Evolutionary conservation across 768 basidiomycete species (phyloP), one percentile per base, ranked within the genome.

Genomic region (Russula griseocarnosa): DNA sequence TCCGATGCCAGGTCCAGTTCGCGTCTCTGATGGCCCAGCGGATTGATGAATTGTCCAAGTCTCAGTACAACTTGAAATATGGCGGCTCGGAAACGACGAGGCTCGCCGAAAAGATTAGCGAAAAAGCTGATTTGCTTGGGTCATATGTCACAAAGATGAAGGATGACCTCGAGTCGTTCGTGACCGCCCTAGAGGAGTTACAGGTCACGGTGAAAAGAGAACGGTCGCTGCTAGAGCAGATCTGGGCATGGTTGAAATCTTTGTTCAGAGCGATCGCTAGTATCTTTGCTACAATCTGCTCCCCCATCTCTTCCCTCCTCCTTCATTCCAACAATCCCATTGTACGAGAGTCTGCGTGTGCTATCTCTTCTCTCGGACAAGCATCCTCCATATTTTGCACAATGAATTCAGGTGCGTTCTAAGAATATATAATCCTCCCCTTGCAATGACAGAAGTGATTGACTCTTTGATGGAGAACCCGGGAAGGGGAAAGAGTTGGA

Each of bases 41-140:
- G n/a, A 65, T 65, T 38, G 59, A 65, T 20, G 24, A 22, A n/a
- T n/a, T n/a, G n/a, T n/a, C n/a, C n/a, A n/a, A n/a, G n/a, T n/a
- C 59, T 24, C 56, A 59, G 63, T 14, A 38, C 49, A 61, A 61
- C n/a, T n/a, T n/a, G n/a, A n/a, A n/a, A n/a, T n/a, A n/a, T n/a
- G n/a, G n/a, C n/a, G n/a, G n/a, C n/a, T n/a, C n/a, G n/a, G n/a
- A n/a, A n/a, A n/a, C 55, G 55, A 65, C 55, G 6, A 34, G 40
- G 54, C 54, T 65, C 55, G 59, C 63, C 32, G 47, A 55, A 10
- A 55, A 65, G 6, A 56, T 65, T 20, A 51, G n/a, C n/a, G n/a
- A n/a, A n/a, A n/a, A n/a, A n/a, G n/a, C n/a, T n/a, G n/a, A n/a
- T n/a, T n/a, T n/a, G n/a, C n/a, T n/a, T n/a, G n/a, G n/a, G n/a